A percentile compares a stretch with the other conserved stretches of the same genome.
Conservation (phyloP, 169 alveolate genomes). For the Babesia bigemina region DNA sequence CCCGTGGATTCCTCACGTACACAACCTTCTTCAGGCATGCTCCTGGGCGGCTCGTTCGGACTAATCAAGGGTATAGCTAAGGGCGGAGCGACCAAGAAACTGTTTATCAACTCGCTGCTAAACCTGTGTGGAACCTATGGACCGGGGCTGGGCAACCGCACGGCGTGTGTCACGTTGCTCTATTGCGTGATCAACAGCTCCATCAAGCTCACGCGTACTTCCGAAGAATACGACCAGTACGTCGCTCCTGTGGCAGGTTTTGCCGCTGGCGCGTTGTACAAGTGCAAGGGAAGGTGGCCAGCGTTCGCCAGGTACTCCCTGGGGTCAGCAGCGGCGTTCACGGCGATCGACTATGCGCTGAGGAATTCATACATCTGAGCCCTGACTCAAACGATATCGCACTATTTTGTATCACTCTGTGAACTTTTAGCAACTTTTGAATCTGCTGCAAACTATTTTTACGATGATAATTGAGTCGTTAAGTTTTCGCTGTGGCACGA, state of each 20-base stretch:
- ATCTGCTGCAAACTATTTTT: too few species aligned
- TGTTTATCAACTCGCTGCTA: conserved; percentile 80
- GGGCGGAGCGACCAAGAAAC: conserved; percentile 85
- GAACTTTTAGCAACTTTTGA: background rate
- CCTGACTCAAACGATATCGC: conserved; percentile 3
- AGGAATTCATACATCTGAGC: conserved; percentile 56
- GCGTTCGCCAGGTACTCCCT: conserved; percentile 71
- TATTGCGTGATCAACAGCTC: conserved; percentile 80
- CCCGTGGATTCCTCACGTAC: background rate
- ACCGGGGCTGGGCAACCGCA: conserved; percentile 82
- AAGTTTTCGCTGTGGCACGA: too few species aligned
- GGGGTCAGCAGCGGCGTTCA: conserved; percentile 70
- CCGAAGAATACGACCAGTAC: conserved; percentile 66
- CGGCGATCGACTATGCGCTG: conserved; percentile 77
- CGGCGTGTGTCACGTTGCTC: conserved; percentile 81
- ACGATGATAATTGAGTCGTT: too few species aligned
- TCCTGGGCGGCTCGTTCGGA: conserved; percentile 85
- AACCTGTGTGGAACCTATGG: conserved; percentile 82
- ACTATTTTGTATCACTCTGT: background rate
- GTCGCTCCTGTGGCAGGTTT: conserved; percentile 81
- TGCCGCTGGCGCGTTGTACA: conserved; percentile 85
- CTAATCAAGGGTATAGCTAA: conserved; percentile 78
- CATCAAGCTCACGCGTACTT: conserved; percentile 67
- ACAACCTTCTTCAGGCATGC: conserved; percentile 70
- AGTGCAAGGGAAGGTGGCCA: conserved; percentile 69